Percentiles rank a stretch among this genome's conserved stretches.
phyloP scores from a whole-genome alignment of 352 stramenopile species.

The Phytophthora kernoviae region DNA sequence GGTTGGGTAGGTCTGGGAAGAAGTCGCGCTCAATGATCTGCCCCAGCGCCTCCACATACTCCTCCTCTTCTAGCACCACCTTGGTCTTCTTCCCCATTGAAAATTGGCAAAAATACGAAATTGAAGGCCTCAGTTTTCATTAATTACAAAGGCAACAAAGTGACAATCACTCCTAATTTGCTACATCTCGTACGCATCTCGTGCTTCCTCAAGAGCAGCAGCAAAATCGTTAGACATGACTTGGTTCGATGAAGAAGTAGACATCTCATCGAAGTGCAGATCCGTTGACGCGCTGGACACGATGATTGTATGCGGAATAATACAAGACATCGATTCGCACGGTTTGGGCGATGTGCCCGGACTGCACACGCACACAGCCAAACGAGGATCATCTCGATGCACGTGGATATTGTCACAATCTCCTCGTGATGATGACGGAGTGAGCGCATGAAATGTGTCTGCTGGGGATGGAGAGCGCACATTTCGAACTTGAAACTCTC shows the following conservation, averaged over 20 bases:
- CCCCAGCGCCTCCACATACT: constrained; percentile 74
- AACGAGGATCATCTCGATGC: constrained; percentile 38
- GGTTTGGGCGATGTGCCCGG: constrained; percentile 28
- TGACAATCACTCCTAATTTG: constrained; percentile 18
- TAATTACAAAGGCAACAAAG: constrained; percentile 2
- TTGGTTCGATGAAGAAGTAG: constrained; percentile 24
- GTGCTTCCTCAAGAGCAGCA: constrained; percentile 40
- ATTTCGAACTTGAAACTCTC: constrained; percentile 47
- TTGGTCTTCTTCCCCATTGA: constrained; percentile 43
- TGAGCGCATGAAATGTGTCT: constrained; percentile 26
- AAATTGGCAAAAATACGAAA: no score
- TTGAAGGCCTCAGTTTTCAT: no score
- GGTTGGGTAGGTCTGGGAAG: constrained; percentile 73
- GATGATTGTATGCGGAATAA: constrained; percentile 60
- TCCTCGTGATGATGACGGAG: constrained; percentile 23
- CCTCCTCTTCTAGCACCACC: constrained; percentile 80
- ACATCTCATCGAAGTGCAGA: constrained; percentile 28
- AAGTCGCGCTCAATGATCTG: constrained; percentile 89
- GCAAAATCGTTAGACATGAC: constrained; percentile 41
- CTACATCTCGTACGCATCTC: constrained; percentile 39
- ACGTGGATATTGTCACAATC: constrained; percentile 29
- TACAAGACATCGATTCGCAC: constrained; percentile 59
- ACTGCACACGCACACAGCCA: constrained; percentile 50
- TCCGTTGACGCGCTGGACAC: constrained; percentile 37
- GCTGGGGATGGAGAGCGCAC: constrained; percentile 34